Evolutionary conservation across 2,329 filamentous ascomycete species (phyloP).

Genomic region (Domatiomyces globalis): DNA sequence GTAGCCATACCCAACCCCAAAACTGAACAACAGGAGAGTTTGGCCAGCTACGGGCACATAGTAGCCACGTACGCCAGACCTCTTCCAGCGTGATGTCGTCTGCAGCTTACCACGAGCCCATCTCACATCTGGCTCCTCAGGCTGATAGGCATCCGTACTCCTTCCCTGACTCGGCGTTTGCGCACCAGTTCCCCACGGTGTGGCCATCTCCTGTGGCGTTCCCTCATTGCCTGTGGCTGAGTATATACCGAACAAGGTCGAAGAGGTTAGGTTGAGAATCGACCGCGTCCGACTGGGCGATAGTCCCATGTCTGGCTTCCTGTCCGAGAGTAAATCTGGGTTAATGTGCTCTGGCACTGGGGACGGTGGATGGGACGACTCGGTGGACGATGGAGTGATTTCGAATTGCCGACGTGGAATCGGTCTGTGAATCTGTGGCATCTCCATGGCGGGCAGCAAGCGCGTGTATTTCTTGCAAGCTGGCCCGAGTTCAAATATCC

Average conservation of each 20-base stretch:
- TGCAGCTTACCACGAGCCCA: constrained; percentile 8
- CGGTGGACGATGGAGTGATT: constrained; percentile 35
- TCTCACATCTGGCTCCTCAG: constrained; percentile 11
- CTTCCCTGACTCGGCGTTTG: constrained; percentile 47
- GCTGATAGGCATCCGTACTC: constrained; percentile 29
- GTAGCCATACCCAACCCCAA: constrained; percentile 71
- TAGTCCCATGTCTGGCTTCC: constrained; percentile 18
- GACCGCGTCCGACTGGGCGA: constrained; percentile 58
- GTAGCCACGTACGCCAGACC: constrained; percentile 28
- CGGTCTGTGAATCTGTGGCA: constrained; percentile 44
- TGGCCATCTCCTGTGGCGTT: constrained; percentile 45
- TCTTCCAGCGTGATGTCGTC: constrained; percentile 20
- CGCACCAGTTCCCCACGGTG: constrained; percentile 66
- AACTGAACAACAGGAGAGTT: constrained; percentile 53
- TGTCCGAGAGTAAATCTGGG: constrained; percentile 22
- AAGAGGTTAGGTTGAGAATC: constrained; percentile 71
- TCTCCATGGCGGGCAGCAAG: constrained; percentile 11
- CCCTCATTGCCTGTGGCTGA: constrained; percentile 46
- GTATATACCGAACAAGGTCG: constrained; percentile 87
- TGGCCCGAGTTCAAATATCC: not conserved
- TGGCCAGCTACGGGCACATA: constrained; percentile 45
- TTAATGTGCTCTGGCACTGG: constrained; percentile 25
- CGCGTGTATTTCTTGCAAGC: too few relatives aligned
- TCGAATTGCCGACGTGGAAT: constrained; percentile 60
- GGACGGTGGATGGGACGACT: constrained; percentile 29